Conservation (phyloP, 805 yeast species). For the Debaryomyces castellii region DNA sequence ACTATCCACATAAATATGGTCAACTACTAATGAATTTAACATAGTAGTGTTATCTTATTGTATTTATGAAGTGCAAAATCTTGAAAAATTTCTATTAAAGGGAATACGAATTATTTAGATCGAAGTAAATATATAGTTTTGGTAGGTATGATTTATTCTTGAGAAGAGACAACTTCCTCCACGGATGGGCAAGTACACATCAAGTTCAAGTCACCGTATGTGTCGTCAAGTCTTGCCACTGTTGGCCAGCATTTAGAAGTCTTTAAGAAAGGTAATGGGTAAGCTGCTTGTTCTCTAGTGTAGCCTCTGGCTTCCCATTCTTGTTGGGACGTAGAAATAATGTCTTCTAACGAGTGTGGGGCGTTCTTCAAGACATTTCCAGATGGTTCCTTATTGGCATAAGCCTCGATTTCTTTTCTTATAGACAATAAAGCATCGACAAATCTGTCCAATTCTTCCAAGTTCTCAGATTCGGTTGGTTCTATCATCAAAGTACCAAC, state of each 20-base stretch:
- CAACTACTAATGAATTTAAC: too few relatives aligned
- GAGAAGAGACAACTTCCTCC: conserved; percentile 54
- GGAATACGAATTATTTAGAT: neutral
- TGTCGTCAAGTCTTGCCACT: conserved; percentile 89
- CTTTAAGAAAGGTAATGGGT: conserved; percentile 75
- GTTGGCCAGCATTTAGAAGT: conserved; percentile 91
- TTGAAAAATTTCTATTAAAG: neutral
- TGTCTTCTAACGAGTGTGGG: conserved; percentile 86
- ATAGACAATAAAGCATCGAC: conserved; percentile 84
- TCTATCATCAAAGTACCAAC: conserved; percentile 97
- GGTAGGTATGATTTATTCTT: neutral
- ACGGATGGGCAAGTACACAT: conserved; percentile 92
- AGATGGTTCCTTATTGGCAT: conserved; percentile 61
- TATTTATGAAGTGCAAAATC: neutral
- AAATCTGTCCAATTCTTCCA: conserved; percentile 86
- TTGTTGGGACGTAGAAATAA: conserved; percentile 47
- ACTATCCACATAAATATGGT: too few relatives aligned
- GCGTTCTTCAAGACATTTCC: conserved; percentile 81
- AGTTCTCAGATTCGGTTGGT: conserved; percentile 94
- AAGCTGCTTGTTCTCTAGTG: conserved; percentile 90
- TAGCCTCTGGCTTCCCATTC: conserved; percentile 89
- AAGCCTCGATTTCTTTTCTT: conserved; percentile 74
- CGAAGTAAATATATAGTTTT: neutral
- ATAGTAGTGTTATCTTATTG: too few relatives aligned
- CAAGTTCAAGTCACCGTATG: conserved; percentile 89